A percentile compares a stretch with the other conserved stretches of the same genome.
These are phyloP conservation scores for Diaporthe vaccinii DNA, from an alignment of 2,329 filamentous ascomycete genomes.

Conservation along the genomic window DNA sequence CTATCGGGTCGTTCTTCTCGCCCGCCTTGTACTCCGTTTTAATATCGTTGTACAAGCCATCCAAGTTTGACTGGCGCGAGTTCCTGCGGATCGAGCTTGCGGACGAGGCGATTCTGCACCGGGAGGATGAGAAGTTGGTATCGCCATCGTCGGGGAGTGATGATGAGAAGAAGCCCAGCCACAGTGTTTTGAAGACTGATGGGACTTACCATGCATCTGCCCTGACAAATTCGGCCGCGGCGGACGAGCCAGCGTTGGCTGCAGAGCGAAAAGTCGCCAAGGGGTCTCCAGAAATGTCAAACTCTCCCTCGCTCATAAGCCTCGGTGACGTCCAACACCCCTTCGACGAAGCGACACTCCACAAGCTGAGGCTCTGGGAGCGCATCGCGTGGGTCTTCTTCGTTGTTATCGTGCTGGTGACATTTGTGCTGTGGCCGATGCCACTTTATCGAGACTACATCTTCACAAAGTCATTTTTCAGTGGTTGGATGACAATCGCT, in stretches of 20 bases:
- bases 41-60: constrained; percentile 56
- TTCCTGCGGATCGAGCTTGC: constrained; percentile 62
- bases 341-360: constrained; percentile 53
- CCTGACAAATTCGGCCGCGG: neutral
- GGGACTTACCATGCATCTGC: neutral
- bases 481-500: constrained; percentile 58
- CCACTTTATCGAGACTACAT: constrained; percentile 64
- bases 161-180: neutral
- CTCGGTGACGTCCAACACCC: constrained; percentile 60
- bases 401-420: constrained; percentile 58
- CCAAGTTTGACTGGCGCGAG: constrained; percentile 51
- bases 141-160: constrained; percentile 11
- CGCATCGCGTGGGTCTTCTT: constrained; percentile 57
- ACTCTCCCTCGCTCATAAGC: constrained; percentile 36
- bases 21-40: constrained; percentile 60
- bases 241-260: neutral
- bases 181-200: neutral
- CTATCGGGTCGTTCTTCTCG: constrained; percentile 59
- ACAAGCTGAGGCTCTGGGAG: constrained; percentile 53
- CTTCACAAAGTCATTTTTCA: constrained; percentile 61
- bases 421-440: constrained; percentile 62
- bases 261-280: neutral
- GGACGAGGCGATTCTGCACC: constrained; percentile 51
- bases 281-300: constrained; percentile 22
- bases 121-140: neutral